Conservation (phyloP, 2,329 filamentous ascomycete species). For the Neophaeococcomyces mojaviensis region DNA sequence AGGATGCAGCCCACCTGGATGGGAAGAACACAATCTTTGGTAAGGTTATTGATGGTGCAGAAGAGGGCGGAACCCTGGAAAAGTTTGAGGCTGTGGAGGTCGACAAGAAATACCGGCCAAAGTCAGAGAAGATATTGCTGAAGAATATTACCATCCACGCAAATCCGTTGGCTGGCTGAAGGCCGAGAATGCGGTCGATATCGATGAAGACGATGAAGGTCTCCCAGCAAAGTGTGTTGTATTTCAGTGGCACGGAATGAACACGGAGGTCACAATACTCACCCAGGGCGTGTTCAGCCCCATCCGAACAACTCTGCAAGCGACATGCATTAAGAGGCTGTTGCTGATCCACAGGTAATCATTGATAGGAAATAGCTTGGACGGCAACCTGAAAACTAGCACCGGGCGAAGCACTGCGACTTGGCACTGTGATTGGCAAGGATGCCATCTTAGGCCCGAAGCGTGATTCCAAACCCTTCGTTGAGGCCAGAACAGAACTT, state of each 20-base stretch:
- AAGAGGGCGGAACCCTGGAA: conserved; percentile 48
- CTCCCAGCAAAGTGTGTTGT: no score
- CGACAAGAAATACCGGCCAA: conserved; percentile 54
- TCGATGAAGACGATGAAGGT: neutral
- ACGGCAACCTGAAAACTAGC: no score
- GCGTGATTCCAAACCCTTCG: no score
- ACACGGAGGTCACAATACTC: no score
- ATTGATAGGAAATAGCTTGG: no score
- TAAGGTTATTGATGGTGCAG: conserved; percentile 42
- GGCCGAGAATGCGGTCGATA: neutral
- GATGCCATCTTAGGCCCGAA: no score
- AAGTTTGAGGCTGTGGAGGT: conserved; percentile 51
- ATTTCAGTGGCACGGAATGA: no score
- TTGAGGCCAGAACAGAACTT: no score
- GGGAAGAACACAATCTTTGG: conserved; percentile 62
- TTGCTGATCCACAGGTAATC: no score
- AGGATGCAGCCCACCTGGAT: conserved; percentile 55
- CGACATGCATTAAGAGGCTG: neutral
- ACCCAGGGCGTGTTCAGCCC: no score
- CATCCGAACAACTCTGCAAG: neutral
- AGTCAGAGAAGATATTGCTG: conserved; percentile 47
- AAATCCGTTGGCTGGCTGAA: conserved; percentile 55
- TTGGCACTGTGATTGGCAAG: no score
- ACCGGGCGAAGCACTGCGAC: no score
- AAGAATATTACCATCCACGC: conserved; percentile 55